phyloP scores from a whole-genome alignment of 163 green algal species.

The Volvox carteri region DNA sequence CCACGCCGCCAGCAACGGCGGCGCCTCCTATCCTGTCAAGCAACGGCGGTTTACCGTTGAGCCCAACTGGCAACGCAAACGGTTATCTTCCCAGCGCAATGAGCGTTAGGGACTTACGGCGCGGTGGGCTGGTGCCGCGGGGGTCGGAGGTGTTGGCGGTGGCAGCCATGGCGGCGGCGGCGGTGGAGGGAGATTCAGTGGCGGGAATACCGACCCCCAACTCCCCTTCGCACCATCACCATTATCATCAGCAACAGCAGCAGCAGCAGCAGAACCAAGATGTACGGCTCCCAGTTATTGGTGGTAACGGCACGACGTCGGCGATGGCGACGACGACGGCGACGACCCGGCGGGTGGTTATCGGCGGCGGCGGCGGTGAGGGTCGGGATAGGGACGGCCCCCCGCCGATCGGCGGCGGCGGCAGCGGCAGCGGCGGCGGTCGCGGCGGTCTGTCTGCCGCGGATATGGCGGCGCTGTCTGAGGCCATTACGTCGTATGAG shows the following conservation, averaged over 20 bases:
- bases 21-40: not conserved
- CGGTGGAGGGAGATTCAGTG: no score
- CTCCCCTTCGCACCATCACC: not conserved
- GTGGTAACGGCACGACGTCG: not conserved
- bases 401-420: not conserved
- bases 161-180: not conserved
- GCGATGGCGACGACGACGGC: no score
- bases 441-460: not conserved
- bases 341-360: not conserved
- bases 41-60: not conserved
- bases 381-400: not conserved
- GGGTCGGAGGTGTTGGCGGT: not conserved
- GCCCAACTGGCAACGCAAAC: not conserved
- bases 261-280: no score
- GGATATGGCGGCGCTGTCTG: constrained; percentile 37
- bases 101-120: constrained; percentile 3
- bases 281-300: constrained; percentile 30
- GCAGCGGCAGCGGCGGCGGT: not conserved
- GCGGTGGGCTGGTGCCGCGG: not conserved
- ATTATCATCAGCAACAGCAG: no score
- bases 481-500: constrained; percentile 31
- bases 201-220: no score
- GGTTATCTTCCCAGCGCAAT: not conserved
- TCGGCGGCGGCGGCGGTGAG: not conserved
- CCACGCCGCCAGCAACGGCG: no score